Conservation (phyloP, 768 basidiomycete genomes). For the Hypsizygus marmoreus region DNA sequence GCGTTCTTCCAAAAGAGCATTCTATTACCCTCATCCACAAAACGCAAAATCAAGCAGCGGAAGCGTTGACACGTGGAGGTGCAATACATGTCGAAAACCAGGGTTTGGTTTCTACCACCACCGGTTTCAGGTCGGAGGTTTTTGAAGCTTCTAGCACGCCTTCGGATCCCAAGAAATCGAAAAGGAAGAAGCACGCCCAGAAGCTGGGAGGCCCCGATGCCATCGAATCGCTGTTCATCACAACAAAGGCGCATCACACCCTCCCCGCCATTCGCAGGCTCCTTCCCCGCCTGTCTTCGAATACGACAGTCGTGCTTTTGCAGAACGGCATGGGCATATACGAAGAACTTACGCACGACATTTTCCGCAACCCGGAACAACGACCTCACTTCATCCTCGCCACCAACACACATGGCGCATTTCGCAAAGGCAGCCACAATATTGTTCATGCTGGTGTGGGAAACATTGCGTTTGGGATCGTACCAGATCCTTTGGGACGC, state of each 20-base stretch:
- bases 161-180: constrained; percentile 4
- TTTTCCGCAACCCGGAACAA: constrained; percentile 72
- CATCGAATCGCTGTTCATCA: constrained; percentile 82
- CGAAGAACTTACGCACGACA: constrained; percentile 63
- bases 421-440: constrained; percentile 49
- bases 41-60: constrained; percentile 38
- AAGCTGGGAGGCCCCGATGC: constrained; percentile 16
- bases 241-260: constrained; percentile 76
- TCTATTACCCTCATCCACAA: constrained; percentile 74
- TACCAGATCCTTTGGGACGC: constrained; percentile 64
- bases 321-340: constrained; percentile 96
- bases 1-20: constrained; percentile 49
- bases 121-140: constrained; percentile 53
- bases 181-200: no score
- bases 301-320: constrained; percentile 86
- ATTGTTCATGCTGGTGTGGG: constrained; percentile 75
- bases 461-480: constrained; percentile 74
- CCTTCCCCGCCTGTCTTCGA: constrained; percentile 58
- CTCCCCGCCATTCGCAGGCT: constrained; percentile 58
- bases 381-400: constrained; percentile 88
- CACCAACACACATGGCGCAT: constrained; percentile 81
- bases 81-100: constrained; percentile 49
- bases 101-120: constrained; percentile 43
- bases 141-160: constrained; percentile 28
- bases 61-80: constrained; percentile 32